Conservation (phyloP, 2,329 filamentous ascomycete species). For the Drechslerella coelobrocha region DNA sequence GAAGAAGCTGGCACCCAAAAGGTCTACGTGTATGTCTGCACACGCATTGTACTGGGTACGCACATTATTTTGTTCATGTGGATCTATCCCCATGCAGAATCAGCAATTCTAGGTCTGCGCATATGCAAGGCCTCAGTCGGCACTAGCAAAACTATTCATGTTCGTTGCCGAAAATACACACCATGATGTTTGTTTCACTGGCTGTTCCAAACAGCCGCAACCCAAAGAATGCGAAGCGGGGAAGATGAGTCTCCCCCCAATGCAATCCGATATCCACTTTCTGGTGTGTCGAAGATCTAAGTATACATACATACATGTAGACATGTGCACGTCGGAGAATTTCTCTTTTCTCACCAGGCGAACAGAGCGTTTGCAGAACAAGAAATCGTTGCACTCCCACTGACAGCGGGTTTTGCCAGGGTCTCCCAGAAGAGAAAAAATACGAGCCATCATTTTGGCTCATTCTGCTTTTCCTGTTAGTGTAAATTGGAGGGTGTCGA, state of each 20-base stretch:
- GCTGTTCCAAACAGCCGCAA: conserved; percentile 41
- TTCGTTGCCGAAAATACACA: conserved; percentile 24
- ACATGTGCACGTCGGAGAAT: conserved; percentile 32
- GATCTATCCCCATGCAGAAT: conserved; percentile 1
- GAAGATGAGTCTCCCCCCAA: conserved; percentile 12
- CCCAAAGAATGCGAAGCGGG: conserved; percentile 18
- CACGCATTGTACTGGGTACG: neutral
- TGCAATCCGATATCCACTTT: neutral
- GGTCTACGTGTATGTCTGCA: neutral
- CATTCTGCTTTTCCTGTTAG: conserved; percentile 19
- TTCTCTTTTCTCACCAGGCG: conserved; percentile 28
- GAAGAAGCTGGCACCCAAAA: neutral
- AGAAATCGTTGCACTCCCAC: conserved; percentile 25
- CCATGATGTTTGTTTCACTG: conserved; percentile 33
- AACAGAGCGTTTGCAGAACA: conserved; percentile 47
- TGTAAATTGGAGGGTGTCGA: neutral
- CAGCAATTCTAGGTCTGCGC: neutral
- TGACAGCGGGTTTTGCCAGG: neutral
- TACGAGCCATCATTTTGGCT: conserved; percentile 29
- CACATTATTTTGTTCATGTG: conserved; percentile 5
- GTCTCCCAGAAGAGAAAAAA: conserved; percentile 13
- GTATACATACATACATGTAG: neutral
- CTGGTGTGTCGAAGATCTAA: neutral
- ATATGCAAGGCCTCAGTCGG: neutral
- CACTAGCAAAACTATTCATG: neutral